Base-by-base conservation (phyloP, 2,329 filamentous ascomycete species). In the Exophiala sp. region DNA sequence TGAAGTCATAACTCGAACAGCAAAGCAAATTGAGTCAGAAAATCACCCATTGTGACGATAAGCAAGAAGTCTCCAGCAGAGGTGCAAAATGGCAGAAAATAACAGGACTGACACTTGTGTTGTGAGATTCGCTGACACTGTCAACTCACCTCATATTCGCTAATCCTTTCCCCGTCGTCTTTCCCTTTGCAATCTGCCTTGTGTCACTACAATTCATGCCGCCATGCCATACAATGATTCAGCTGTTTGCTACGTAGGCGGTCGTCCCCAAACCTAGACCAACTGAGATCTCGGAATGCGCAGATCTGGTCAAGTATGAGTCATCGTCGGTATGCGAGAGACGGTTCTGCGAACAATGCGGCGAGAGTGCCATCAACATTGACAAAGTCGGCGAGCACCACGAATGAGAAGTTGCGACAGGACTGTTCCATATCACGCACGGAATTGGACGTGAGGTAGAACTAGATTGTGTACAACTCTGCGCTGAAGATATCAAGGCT, bases 181-280 rank as follows among this genome's bases (percentile, higher is more conserved):
- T 14, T 62, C 6, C 60, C 60, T 6, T 66, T 81, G 0, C 53
- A 65, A 38, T 73, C 68, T 0, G 63, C 64, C 5, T 68, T 66
- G 51, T 81, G 78, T 60, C 78, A 81, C 65, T 81, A 78, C 67
- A 66, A 65, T 14, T 79, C 77, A 2, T 81, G 78, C 61, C 72
- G 78, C 1, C 76, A 74, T 50, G 34, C 66, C 2, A 75, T n/a
- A n/a, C n/a, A n/a, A n/a, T 73, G 0, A 78, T 78, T 18, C 70
- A 64, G 4, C 64, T 78, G 18, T 75, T 76, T 64, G 68, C 65
- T 16, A 64, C 62, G 6, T 58, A 46, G 32, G 60, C 56, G 9
- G 53, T 60, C 29, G 60, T 61, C 6, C 58, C 60, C 6, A 11
- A 33, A 4, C 44, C 42, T 9, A 4, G 57, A 29, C 55, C 59